Evolutionary conservation across 176 grass and related monocot species (phyloP).

Genomic region (Zea luxurians): DNA sequence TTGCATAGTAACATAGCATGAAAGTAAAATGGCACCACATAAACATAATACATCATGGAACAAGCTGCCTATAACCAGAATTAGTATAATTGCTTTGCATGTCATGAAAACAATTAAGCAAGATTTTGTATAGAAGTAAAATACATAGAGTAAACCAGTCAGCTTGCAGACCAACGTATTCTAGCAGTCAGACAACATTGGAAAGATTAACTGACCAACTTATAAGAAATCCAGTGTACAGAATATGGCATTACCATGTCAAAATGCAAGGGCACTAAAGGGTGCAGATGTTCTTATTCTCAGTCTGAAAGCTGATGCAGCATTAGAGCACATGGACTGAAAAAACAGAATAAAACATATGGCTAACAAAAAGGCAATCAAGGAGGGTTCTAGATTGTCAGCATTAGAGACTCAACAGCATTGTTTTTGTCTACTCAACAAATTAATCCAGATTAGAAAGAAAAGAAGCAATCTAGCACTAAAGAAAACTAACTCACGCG

Average conservation of each 20-base stretch:
- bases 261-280: not conserved
- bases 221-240: too few species aligned
- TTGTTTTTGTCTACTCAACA: not conserved
- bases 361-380: not conserved
- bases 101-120: not conserved
- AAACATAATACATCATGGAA: not conserved
- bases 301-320: not conserved
- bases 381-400: not conserved
- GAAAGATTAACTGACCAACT: not conserved
- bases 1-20: not conserved
- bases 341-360: not conserved
- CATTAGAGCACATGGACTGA: not conserved
- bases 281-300: not conserved
- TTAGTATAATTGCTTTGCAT: not conserved
- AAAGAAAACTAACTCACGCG: not conserved
- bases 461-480: not conserved
- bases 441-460: slow-evolving; percentile 7
- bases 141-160: not conserved
- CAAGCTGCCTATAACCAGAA: not conserved
- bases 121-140: not conserved
- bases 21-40: not conserved
- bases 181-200: too few species aligned
- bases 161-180: not conserved
- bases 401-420: not conserved
- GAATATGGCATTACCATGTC: too few species aligned